phyloP scores from a whole-genome alignment of 208 protist species.

The Leishmania braziliensis region DNA sequence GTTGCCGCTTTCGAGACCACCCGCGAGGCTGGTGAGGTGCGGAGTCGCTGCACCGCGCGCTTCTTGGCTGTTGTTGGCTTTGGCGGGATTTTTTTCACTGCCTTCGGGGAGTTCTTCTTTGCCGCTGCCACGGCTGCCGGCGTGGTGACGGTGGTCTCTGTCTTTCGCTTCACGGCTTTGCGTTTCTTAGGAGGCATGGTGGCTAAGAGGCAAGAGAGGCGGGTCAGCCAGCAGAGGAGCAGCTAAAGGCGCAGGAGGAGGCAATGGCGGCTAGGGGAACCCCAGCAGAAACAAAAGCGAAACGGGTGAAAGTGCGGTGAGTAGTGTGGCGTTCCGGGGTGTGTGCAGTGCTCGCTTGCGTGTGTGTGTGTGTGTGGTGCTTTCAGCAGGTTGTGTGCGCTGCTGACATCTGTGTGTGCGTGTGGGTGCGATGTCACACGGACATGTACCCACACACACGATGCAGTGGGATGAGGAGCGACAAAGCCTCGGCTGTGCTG shows the following conservation, averaged over 20 bases:
- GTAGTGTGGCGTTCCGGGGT: background rate
- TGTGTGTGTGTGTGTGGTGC: slow-evolving; percentile 5
- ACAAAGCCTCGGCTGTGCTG: background rate
- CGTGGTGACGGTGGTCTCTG: background rate
- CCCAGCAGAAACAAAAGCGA: background rate
- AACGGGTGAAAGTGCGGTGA: background rate
- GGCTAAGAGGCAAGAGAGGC: background rate
- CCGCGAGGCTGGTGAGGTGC: background rate
- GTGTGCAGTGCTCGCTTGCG: background rate
- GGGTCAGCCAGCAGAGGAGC: background rate
- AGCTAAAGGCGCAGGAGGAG: background rate
- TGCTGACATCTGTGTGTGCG: background rate
- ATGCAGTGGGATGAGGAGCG: background rate
- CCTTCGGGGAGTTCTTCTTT: background rate
- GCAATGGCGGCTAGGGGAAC: background rate
- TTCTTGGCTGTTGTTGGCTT: too few species aligned
- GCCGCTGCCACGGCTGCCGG: slow-evolving; percentile 2
- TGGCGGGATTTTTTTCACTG: background rate
- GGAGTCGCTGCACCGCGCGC: background rate
- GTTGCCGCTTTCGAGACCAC: background rate
- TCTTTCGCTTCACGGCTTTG: background rate
- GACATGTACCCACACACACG: background rate
- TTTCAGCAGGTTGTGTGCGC: background rate
- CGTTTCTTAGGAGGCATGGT: slow-evolving; percentile 13
- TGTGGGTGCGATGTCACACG: background rate